Base-by-base conservation (phyloP, 164 flowering plant species). In the Sextonia rubra region DNA sequence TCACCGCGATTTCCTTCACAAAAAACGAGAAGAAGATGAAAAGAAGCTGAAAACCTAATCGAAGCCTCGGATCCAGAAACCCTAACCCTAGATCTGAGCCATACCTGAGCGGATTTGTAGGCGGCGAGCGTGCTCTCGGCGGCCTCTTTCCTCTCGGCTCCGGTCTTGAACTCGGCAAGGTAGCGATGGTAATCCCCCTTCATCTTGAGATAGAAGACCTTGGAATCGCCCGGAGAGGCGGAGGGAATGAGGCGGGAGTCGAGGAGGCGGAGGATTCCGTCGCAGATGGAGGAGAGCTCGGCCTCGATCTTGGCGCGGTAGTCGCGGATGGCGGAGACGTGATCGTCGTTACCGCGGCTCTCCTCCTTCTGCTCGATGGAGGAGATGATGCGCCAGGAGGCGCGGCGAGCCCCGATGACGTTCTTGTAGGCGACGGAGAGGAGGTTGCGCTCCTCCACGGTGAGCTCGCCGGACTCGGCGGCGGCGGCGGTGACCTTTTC, bases 151-250 rank as follows among this genome's bases (percentile, higher is more conserved):
- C 95, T 71, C 74, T 90, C 93, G 12, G 86, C 82, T 1, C 88
- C 93, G 37, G 87, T 85, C 86, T 90, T 90, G 70, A 90, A 90
- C 89, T 90, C 95, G 27, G 91, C 93, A 44, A 90, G 77, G 72
- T 90, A 90, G 65, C 95, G 78, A 69, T 90, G 91, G 70, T 90
- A 90, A 80, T 90, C 93, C 1, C 93, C 95, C 80, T 90, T 89
- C 95, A 90, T 90, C 82, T 90, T 90, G 70, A 90, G 80, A 72
- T 90, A 90, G 60, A 89, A 90, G 18, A 90, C 93, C 83, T 89
- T 90, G 29, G 91, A 89, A 68, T 90, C 93, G 2, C 90, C 90
- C 6, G 87, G 9, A 15, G 84, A 17, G 3, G 95, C 88, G 7
- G 89, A 73, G 14, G 89, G 87, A 37, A 87, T 82, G 60, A 90